Evolutionary conservation across 441 rosid species (phyloP).

Genomic region (Erysimum cheiri): DNA sequence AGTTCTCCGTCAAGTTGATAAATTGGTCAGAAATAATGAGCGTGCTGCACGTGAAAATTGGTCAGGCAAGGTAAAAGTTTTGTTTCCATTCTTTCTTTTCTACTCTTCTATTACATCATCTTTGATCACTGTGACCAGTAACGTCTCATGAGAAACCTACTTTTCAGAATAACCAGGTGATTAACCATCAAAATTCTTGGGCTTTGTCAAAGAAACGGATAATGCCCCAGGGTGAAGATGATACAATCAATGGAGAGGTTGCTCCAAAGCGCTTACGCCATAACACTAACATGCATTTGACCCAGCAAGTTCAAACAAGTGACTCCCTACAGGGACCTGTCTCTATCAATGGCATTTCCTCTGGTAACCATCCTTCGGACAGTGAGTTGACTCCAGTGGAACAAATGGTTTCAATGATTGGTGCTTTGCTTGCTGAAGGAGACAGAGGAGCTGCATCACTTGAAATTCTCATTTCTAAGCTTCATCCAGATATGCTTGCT

Average conservation of each 20-base stretch:
- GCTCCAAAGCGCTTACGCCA: constrained; percentile 68
- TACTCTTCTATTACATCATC: constrained; percentile 23
- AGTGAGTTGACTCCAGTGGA: constrained; percentile 89
- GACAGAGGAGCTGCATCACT: constrained; percentile 99
- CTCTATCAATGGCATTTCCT: constrained; percentile 65
- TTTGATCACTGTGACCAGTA: constrained; percentile 36
- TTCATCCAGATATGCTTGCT: constrained; percentile 98
- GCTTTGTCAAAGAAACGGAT: constrained; percentile 80
- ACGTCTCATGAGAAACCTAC: constrained; percentile 36
- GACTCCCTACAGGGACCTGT: constrained; percentile 59
- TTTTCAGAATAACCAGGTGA: constrained; percentile 80
- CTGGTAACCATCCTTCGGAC: constrained; percentile 58
- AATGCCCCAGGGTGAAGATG: constrained; percentile 70
- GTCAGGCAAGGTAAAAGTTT: constrained; percentile 65
- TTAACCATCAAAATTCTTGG: constrained; percentile 64
- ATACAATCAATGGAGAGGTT: constrained; percentile 64
- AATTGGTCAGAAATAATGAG: constrained; percentile 78
- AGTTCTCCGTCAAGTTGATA: constrained; percentile 95
- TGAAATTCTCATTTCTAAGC: constrained; percentile 86
- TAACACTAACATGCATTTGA: constrained; percentile 54
- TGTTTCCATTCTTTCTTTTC: constrained; percentile 23
- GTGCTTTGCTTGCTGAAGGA: constrained; percentile 99
- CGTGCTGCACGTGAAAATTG: constrained; percentile 90
- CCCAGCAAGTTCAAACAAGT: constrained; percentile 52
- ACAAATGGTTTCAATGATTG: constrained; percentile 99